Conservation (phyloP, 257 asterid genomes). For the Cruciata laevipes region DNA sequence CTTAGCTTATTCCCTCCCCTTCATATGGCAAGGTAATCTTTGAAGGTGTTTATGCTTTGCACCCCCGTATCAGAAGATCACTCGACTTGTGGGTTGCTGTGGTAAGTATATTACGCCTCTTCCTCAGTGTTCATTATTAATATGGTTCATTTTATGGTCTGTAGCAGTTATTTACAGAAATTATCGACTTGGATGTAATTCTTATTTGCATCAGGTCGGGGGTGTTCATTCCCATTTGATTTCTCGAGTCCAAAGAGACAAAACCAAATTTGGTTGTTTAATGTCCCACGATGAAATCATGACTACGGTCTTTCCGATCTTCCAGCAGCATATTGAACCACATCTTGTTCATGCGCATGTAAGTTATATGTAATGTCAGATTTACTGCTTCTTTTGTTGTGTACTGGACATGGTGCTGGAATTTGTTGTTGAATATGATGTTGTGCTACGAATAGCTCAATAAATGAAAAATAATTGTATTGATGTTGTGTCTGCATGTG, state of each 20-base stretch:
- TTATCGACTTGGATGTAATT: constrained; percentile 18
- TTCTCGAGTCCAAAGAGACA: constrained; percentile 98
- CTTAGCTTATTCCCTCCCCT: constrained; percentile 1
- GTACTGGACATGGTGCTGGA: background rate
- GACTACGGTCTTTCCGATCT: constrained; percentile 96
- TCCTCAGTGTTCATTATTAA: constrained; percentile 2
- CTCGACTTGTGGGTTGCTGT: constrained; percentile 99
- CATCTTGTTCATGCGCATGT: constrained; percentile 99
- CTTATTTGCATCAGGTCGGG: constrained; percentile 64
- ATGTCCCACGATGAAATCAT: constrained; percentile 89
- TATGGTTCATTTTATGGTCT: constrained; percentile 16
- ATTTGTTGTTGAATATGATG: background rate
- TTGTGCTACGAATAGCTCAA: background rate
- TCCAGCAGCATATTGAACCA: constrained; percentile 99
- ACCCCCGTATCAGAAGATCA: constrained; percentile 80
- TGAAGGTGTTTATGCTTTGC: constrained; percentile 99
- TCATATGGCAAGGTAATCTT: constrained; percentile 64
- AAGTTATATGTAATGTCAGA: constrained; percentile 30
- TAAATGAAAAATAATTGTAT: background rate
- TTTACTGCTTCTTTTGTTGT: background rate
- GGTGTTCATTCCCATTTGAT: constrained; percentile 99
- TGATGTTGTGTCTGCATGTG: background rate
- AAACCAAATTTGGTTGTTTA: constrained; percentile 80
- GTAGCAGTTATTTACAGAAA: constrained; percentile 8
- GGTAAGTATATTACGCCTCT: constrained; percentile 46